Conservation (phyloP, 2,329 filamentous ascomycete species). For the Aspergillus alliaceus region DNA sequence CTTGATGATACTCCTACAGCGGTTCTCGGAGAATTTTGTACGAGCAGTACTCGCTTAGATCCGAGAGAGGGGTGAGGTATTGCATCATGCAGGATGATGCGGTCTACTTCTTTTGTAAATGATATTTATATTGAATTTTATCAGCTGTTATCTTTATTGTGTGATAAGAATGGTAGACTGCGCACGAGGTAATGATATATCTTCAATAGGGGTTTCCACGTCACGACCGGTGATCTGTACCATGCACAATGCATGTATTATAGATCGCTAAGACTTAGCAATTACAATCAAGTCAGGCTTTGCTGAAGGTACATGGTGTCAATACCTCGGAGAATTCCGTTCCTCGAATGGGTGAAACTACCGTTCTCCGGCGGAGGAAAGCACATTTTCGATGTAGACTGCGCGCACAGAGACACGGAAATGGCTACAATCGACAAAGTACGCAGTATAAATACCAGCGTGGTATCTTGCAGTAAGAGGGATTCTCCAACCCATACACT, state of each 20-base stretch:
- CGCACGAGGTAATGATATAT: too few species aligned
- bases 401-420: not conserved
- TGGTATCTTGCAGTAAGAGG: too few species aligned
- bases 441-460: not conserved
- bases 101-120: not conserved
- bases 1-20: not conserved
- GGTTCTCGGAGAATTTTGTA: not conserved
- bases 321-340: not conserved
- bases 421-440: not conserved
- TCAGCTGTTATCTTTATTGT: not conserved
- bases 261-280: not conserved
- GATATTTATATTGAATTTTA: not conserved
- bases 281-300: too few species aligned
- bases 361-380: not conserved
- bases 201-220: too few species aligned
- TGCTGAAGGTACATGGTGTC: not conserved
- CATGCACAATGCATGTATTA: not conserved
- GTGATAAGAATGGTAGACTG: too few species aligned
- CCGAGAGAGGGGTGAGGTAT: not conserved
- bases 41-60: not conserved
- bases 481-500: not conserved
- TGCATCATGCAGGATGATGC: not conserved
- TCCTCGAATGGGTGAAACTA: not conserved
- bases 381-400: not conserved
- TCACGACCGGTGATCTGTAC: not conserved